These are phyloP conservation scores for Daldinia concentrica DNA, from an alignment of 495 filamentous ascomycete species.

Conservation along the genomic window DNA sequence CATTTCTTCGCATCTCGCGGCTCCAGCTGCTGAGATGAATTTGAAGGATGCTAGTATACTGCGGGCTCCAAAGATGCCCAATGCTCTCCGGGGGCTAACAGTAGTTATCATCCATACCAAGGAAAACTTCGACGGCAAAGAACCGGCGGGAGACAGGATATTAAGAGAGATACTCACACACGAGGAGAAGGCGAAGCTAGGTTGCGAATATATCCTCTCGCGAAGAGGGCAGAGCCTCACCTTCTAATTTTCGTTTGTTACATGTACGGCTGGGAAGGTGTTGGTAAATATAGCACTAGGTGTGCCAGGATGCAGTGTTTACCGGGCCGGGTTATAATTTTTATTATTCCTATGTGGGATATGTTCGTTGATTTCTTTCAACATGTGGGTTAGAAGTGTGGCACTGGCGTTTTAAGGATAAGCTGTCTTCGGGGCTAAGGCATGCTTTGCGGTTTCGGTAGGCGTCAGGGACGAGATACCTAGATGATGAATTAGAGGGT, in stretches of 20 bases:
- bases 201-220: conserved; percentile 80
- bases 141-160: conserved; percentile 69
- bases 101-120: conserved; percentile 86
- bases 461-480: conserved; percentile 26
- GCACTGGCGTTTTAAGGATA: conserved; percentile 15
- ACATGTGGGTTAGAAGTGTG: conserved; percentile 8
- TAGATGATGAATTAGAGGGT: not conserved
- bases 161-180: conserved; percentile 70
- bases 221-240: conserved; percentile 59
- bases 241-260: conserved; percentile 39
- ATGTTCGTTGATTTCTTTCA: conserved; percentile 2
- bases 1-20: conserved; percentile 48
- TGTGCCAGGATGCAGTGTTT: conserved; percentile 21
- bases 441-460: not conserved
- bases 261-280: conserved; percentile 22
- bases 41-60: conserved; percentile 40
- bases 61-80: conserved; percentile 10
- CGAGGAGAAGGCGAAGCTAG: conserved; percentile 69
- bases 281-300: conserved; percentile 22
- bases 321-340: conserved; percentile 6
- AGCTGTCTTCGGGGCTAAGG: conserved; percentile 2
- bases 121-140: conserved; percentile 73
- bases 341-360: not conserved
- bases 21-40: conserved; percentile 51
- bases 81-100: conserved; percentile 60